Conservation (phyloP, 179 eudicot genomes). For the Pouteria campechiana region DNA sequence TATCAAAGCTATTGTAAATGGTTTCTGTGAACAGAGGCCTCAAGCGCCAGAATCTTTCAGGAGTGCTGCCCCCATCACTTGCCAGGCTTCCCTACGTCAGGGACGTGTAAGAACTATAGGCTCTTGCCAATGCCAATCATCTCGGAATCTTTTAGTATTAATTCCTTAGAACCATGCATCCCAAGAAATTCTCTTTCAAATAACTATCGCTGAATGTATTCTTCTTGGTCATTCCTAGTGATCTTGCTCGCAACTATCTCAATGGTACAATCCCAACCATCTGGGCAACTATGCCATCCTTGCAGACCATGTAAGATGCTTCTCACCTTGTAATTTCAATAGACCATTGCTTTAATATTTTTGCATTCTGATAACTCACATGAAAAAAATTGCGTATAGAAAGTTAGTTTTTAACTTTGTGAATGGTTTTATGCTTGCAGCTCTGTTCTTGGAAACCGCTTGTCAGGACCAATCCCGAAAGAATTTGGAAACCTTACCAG, state of each 20-base stretch:
- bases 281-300: slow-evolving; percentile 27
- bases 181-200: neutral
- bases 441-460: slow-evolving; percentile 22
- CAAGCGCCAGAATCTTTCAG: slow-evolving; percentile 20
- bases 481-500: slow-evolving; percentile 28
- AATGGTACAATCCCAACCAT: slow-evolving; percentile 17
- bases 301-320: slow-evolving; percentile 11
- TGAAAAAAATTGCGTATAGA: no score
- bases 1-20: no score
- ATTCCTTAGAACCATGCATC: neutral
- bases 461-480: slow-evolving; percentile 24
- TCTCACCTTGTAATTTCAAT: neutral
- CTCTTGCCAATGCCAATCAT: neutral
- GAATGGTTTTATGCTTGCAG: slow-evolving; percentile 12
- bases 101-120: slow-evolving; percentile 10
- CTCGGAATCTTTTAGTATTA: neutral
- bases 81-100: slow-evolving; percentile 18
- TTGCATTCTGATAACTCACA: neutral
- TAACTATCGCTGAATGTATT: no score
- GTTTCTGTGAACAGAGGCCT: slow-evolving; percentile 15
- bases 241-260: slow-evolving; percentile 14
- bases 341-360: neutral
- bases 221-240: slow-evolving; percentile 9
- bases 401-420: no score
- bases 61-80: slow-evolving; percentile 22